Percentiles rank a stretch among this genome's conserved stretches.
These are phyloP conservation scores for Penstemon barbatus DNA, from an alignment of 257 asterid genomes.

Conservation along the genomic window DNA sequence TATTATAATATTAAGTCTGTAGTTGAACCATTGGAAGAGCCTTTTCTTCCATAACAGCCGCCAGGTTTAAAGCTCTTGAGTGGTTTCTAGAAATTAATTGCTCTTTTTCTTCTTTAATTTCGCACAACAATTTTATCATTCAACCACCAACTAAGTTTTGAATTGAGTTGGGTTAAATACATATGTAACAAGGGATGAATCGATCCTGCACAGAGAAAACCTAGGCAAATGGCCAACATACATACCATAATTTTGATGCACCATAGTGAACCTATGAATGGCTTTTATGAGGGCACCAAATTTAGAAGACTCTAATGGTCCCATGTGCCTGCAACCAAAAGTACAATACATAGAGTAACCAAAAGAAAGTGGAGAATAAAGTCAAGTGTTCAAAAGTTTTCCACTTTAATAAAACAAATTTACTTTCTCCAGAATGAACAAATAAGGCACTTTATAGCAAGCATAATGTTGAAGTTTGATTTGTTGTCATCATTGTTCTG, in stretches of 20 bases:
- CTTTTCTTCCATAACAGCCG: not conserved
- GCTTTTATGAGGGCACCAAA: constrained; percentile 77
- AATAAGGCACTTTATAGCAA: not conserved
- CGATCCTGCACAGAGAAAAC: constrained; percentile 3
- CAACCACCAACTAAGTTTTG: not conserved
- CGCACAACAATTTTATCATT: not conserved
- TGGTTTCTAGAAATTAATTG: not conserved
- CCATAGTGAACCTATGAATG: constrained; percentile 69
- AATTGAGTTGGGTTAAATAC: not conserved
- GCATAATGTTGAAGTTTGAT: too few species aligned
- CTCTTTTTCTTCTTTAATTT: not conserved
- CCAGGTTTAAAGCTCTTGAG: not conserved
- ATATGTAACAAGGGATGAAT: not conserved
- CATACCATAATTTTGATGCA: constrained; percentile 76
- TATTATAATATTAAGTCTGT: not conserved
- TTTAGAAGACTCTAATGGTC: constrained; percentile 62
- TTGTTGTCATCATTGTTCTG: too few species aligned
- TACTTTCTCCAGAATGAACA: not conserved
- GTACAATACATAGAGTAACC: not conserved
- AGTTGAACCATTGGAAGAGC: not conserved
- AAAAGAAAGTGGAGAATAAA: not conserved
- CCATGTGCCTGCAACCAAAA: constrained; percentile 56
- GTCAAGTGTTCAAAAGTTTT: not conserved
- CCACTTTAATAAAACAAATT: not conserved
- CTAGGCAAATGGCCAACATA: constrained; percentile 1